phyloP scores from a whole-genome alignment of 2,329 filamentous ascomycete genomes.

The Stenocarpella maydis region DNA sequence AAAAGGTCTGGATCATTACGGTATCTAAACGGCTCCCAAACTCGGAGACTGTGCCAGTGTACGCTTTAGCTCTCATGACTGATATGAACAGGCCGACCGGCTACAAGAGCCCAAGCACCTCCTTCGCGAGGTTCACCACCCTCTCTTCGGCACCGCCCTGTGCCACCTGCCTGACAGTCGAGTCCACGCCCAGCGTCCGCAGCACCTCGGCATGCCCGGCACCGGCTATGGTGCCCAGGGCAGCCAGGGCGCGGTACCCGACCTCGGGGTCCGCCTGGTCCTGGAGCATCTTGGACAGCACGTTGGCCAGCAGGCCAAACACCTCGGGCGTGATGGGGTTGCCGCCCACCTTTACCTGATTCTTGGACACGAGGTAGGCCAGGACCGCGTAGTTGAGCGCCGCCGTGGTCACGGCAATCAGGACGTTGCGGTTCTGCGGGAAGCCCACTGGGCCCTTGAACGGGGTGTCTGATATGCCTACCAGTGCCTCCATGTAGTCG shows the following conservation, averaged over 20 bases:
- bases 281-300: constrained; percentile 69
- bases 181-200: constrained; percentile 51
- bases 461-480: constrained; percentile 57
- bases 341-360: constrained; percentile 49
- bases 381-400: constrained; percentile 87
- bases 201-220: constrained; percentile 59
- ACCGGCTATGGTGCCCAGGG: constrained; percentile 78
- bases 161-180: constrained; percentile 47
- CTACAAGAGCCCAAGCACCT: constrained; percentile 52
- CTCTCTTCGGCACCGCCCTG: constrained; percentile 57
- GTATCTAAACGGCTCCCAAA: not conserved
- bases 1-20: constrained; percentile 3
- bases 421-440: constrained; percentile 76
- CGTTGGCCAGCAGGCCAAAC: constrained; percentile 54
- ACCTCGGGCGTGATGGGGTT: constrained; percentile 51
- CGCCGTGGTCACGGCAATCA: constrained; percentile 82
- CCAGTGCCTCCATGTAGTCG: constrained; percentile 68
- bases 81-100: constrained; percentile 8
- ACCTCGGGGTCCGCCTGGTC: constrained; percentile 81
- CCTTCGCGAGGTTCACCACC: constrained; percentile 56
- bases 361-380: constrained; percentile 56
- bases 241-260: constrained; percentile 82
- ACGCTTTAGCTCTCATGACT: not conserved
- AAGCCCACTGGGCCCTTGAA: constrained; percentile 57
- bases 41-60: not conserved